phyloP scores from a whole-genome alignment of 148 eudicot species.

The Nyssa sinensis region DNA sequence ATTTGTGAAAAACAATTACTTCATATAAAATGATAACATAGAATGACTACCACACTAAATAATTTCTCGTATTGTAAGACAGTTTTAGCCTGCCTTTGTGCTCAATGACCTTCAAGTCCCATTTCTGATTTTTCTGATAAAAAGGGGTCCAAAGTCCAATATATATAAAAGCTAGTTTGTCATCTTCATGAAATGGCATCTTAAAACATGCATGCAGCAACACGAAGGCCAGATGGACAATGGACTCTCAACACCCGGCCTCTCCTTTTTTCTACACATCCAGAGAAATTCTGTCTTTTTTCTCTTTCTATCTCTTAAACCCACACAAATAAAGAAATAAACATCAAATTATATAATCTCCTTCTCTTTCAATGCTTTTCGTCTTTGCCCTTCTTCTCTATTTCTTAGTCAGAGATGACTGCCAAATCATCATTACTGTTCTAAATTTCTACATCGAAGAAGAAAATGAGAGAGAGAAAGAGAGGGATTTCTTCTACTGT shows the following conservation, averaged over 20 bases:
- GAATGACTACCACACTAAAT: too few species aligned
- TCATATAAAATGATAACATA: too few species aligned
- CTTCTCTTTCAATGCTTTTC: background rate
- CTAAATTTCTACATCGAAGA: background rate
- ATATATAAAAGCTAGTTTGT: too few species aligned
- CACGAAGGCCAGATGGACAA: background rate
- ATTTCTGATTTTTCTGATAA: too few species aligned
- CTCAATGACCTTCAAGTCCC: background rate
- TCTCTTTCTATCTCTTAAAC: background rate
- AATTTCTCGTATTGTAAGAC: too few species aligned
- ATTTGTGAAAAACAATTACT: too few species aligned
- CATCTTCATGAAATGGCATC: background rate
- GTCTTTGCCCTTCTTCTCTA: background rate
- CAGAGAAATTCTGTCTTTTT: background rate
- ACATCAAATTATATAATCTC: background rate
- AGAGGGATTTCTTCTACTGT: background rate
- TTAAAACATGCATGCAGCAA: background rate
- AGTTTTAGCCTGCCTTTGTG: background rate
- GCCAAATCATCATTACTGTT: background rate
- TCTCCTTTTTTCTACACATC: background rate
- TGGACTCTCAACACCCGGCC: background rate
- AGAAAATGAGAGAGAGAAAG: background rate
- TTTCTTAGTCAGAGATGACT: background rate
- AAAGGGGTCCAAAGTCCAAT: too few species aligned
- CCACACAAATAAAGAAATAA: background rate